Conservation (phyloP, 257 asterid genomes). For the Orobanche coerulescens region DNA sequence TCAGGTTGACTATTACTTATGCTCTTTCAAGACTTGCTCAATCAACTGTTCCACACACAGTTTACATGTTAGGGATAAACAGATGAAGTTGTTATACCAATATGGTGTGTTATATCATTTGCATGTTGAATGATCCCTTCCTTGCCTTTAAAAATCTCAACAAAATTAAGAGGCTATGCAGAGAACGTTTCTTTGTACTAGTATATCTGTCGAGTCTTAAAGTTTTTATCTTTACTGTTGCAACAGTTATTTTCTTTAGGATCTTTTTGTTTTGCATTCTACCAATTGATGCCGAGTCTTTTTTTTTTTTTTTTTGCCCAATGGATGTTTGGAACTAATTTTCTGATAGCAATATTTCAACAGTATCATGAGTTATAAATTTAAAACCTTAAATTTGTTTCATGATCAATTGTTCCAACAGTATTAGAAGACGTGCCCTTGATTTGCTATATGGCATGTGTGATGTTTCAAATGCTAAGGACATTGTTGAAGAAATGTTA, state of each 20-base stretch:
- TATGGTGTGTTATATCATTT: constrained; percentile 1
- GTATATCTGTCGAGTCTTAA: background rate
- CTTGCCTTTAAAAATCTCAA: background rate
- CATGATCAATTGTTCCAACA: constrained; percentile 28
- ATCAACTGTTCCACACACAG: constrained; percentile 7
- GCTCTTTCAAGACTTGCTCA: constrained; percentile 17
- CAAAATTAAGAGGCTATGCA: background rate
- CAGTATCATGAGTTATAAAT: constrained; percentile 6
- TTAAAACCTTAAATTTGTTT: constrained; percentile 15
- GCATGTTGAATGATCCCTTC: constrained; percentile 3
- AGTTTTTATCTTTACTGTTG: background rate
- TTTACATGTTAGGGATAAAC: background rate
- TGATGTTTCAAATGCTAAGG: constrained; percentile 95
- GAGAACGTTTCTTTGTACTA: background rate
- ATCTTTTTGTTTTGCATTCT: constrained; percentile 10
- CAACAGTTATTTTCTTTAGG: background rate
- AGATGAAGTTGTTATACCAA: constrained; percentile 5
- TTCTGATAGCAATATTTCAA: constrained; percentile 2
- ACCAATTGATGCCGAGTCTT: background rate
- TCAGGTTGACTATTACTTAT: constrained; percentile 48
- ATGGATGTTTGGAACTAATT: background rate
- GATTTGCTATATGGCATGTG: constrained; percentile 98
- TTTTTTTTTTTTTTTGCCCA: background rate
- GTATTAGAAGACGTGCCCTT: constrained; percentile 93
- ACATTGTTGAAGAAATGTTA: constrained; percentile 87